Conservation (phyloP, 768 basidiomycete species). For the Psilocybe subaeruginosa region DNA sequence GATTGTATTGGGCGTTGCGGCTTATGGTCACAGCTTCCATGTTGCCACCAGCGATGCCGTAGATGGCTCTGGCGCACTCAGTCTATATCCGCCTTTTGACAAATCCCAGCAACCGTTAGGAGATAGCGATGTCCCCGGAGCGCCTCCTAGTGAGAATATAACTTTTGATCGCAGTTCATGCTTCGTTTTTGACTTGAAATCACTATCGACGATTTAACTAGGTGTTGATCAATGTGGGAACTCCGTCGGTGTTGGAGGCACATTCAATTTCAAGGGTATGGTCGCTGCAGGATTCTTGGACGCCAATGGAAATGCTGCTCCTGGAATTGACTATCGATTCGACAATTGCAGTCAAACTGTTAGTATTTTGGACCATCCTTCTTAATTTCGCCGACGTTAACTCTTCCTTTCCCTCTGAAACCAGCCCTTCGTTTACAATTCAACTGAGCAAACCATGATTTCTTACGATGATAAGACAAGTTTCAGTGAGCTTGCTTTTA, state of each 20-base stretch:
- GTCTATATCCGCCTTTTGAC: conserved; percentile 54
- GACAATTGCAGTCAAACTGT: conserved; percentile 80
- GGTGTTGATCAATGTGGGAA: conserved; percentile 53
- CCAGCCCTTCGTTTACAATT: conserved; percentile 71
- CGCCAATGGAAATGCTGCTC: conserved; percentile 43
- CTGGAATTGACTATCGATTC: conserved; percentile 56
- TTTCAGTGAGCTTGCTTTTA: conserved; percentile 40
- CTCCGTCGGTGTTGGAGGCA: conserved; percentile 27
- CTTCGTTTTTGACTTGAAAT: background rate
- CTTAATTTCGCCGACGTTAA: background rate
- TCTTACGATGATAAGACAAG: conserved; percentile 70
- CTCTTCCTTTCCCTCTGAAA: background rate
- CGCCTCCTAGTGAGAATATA: conserved; percentile 19
- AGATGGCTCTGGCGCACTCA: conserved; percentile 32
- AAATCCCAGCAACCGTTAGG: conserved; percentile 48
- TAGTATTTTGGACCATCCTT: conserved; percentile 22
- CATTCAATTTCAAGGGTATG: conserved; percentile 65
- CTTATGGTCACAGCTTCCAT: conserved; percentile 79
- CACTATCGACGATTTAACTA: conserved; percentile 3
- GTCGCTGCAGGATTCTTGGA: conserved; percentile 57
- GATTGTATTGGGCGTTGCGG: conserved; percentile 82
- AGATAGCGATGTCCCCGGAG: conserved; percentile 35
- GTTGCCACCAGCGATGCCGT: conserved; percentile 49
- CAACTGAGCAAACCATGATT: conserved; percentile 54
- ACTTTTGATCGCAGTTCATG: background rate